Percentiles rank a stretch among this genome's conserved stretches.
Evolutionary conservation across 495 filamentous ascomycete species (phyloP).

Genomic region (Aspergillus incahuasiensis): DNA sequence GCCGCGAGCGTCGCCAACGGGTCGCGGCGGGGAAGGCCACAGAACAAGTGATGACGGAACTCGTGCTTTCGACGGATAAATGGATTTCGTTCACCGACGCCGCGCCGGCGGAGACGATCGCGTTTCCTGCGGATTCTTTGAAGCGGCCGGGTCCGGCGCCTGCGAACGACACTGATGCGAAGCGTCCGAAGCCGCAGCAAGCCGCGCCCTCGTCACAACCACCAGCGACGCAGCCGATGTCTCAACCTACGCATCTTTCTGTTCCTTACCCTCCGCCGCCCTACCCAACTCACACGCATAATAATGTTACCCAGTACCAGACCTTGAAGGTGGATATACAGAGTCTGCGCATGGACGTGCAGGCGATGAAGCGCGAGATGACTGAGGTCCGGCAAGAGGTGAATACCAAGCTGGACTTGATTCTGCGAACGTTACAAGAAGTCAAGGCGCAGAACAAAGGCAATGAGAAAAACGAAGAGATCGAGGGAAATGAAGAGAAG

Average conservation of each 20-base stretch:
- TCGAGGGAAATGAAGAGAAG: too few species aligned
- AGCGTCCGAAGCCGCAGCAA: conserved; percentile 4
- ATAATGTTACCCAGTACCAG: background rate
- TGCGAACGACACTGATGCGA: background rate
- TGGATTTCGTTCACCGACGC: conserved; percentile 9
- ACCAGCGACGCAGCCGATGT: background rate
- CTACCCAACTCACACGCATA: too few species aligned
- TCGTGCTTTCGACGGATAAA: conserved; percentile 8
- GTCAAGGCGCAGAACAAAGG: background rate
- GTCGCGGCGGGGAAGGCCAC: conserved; percentile 7
- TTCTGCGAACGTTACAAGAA: conserved; percentile 3
- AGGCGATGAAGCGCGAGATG: conserved; percentile 1
- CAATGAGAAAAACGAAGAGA: background rate
- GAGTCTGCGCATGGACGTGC: conserved; percentile 8
- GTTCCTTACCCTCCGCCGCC: background rate
- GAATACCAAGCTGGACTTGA: conserved; percentile 3
- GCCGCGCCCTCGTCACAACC: background rate
- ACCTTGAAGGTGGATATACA: conserved; percentile 4
- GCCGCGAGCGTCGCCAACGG: conserved; percentile 5
- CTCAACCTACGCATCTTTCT: background rate
- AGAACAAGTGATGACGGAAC: conserved; percentile 9
- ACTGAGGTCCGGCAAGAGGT: background rate
- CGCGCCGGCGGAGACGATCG: background rate
- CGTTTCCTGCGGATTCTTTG: background rate
- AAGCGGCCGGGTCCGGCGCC: background rate